These are phyloP conservation scores for Skeletonema marinoi DNA, from an alignment of 108 stramenopile species.

Conservation along the genomic window DNA sequence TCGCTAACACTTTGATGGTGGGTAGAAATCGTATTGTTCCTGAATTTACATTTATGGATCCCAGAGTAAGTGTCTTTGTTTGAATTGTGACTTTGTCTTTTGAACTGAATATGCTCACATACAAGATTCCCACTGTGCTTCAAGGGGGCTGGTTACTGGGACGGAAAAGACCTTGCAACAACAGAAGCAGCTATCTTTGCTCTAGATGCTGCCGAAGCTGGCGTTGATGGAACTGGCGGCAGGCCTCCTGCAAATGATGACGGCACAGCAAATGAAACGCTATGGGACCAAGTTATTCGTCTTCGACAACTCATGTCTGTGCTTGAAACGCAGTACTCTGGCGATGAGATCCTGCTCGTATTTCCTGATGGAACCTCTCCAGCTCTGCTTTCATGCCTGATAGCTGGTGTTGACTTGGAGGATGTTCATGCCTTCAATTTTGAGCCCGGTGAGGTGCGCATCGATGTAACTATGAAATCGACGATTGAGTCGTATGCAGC, in stretches of 20 bases:
- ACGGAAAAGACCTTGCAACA: conserved; percentile 11
- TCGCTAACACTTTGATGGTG: conserved; percentile 48
- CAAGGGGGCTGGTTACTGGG: conserved; percentile 52
- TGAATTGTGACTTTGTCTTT: background rate
- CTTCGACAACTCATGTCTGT: conserved; percentile 58
- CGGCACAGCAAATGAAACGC: conserved; percentile 63
- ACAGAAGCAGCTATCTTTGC: conserved; percentile 29
- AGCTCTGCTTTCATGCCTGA: conserved; percentile 52
- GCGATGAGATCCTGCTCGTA: conserved; percentile 57
- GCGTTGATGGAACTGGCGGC: conserved; percentile 27
- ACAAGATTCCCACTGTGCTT: no score
- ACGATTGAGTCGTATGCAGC: conserved; percentile 4
- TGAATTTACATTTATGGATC: conserved; percentile 69
- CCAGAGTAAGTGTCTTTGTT: background rate
- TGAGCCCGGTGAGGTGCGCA: conserved; percentile 52
- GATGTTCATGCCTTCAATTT: conserved; percentile 51
- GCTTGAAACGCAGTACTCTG: conserved; percentile 60
- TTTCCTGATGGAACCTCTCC: conserved; percentile 66
- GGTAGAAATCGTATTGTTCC: conserved; percentile 55
- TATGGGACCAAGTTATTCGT: conserved; percentile 50
- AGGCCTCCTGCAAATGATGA: conserved; percentile 65
- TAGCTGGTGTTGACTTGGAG: conserved; percentile 56
- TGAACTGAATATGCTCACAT: background rate
- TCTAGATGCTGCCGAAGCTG: conserved; percentile 41
- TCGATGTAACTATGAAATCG: conserved; percentile 38